Percentiles rank a stretch among this genome's conserved stretches.
Evolutionary conservation across 2,329 filamentous ascomycete species (phyloP).

Genomic region (Exophiala sp.): DNA sequence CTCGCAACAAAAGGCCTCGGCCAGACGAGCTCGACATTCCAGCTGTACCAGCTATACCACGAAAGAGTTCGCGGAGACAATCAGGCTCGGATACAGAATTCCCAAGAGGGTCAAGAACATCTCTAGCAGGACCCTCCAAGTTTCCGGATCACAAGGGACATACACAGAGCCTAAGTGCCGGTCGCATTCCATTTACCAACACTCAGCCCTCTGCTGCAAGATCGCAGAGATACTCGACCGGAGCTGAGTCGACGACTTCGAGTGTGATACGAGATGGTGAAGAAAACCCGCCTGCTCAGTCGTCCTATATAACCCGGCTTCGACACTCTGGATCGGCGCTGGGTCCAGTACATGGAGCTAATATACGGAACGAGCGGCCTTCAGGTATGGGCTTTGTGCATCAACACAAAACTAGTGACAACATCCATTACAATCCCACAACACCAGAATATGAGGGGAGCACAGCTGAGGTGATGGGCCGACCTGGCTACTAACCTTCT

Average conservation of each 20-base stretch:
- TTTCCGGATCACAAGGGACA: conserved; percentile 7
- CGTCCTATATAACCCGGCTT: conserved; percentile 26
- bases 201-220: conserved; percentile 11
- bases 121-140: conserved; percentile 14
- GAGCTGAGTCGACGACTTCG: conserved; percentile 36
- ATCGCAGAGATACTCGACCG: conserved; percentile 22
- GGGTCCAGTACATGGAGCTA: conserved; percentile 30
- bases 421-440: conserved; percentile 44
- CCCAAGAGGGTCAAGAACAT: conserved; percentile 7
- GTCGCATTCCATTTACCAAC: conserved; percentile 41
- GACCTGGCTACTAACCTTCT: conserved; percentile 3
- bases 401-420: conserved; percentile 47
- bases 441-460: conserved; percentile 24
- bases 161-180: conserved; percentile 27
- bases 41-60: conserved; percentile 58
- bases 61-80: conserved; percentile 68
- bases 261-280: conserved; percentile 33
- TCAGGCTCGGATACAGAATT: conserved; percentile 34
- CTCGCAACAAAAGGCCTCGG: conserved; percentile 13
- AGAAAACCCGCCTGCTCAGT: conserved; percentile 25
- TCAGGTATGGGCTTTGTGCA: conserved; percentile 51
- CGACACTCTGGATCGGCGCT: conserved; percentile 32
- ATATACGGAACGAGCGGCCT: conserved; percentile 41
- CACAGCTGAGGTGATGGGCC: conserved; percentile 22
- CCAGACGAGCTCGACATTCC: conserved; percentile 33